Evolutionary conservation across 306 rosid species (phyloP), one percentile per base, ranked within the genome.

Genomic region (Senna tora): DNA sequence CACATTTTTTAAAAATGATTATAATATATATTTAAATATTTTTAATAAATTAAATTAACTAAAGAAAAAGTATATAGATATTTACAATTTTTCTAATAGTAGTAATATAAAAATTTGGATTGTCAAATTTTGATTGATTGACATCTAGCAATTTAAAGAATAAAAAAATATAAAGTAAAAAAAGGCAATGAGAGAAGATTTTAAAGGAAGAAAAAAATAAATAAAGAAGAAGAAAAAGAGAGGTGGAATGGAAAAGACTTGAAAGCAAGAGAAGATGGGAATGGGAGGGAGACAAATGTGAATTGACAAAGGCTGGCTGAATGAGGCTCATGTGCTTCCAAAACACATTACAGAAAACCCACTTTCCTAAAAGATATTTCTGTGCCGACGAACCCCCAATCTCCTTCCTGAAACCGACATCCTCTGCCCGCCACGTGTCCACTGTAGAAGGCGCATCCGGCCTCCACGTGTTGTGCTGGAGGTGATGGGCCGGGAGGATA

Each of bases 321-420:
- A n/a, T n/a, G n/a, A n/a, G 65, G 14, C 43, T 32, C 43, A 59
- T 25, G 65, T 59, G 45, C 0, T 11, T 16, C 65, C 65, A 33
- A 33, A 16, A 25, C 1, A 25, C 34, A 4, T n/a, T 59, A 59
- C 45, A 59, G 22, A 32, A 32, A 58, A 32, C 64, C 30, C 65
- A 39, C 65, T 59, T 59, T 33, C 45, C 65, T 9, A 59, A 59
- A 34, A 33, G 65, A 59, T 59, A 59, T 34, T 59, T 34, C 45
- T 9, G 45, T 59, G 22, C 65, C 65, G 65, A 34, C 45, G 22
- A 8, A 7, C 65, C 7, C 65, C 7, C 65, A 59, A n/a, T 16
- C 46, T 33, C 45, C 0, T 4, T 32, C 20, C 65, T 6, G 7
- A 58, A 58, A 58, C 65, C 65, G 65, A 58, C 65, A 2, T 59